These are phyloP conservation scores for Phytophthora pisi DNA, from an alignment of 352 stramenopile genomes.

Conservation along the genomic window DNA sequence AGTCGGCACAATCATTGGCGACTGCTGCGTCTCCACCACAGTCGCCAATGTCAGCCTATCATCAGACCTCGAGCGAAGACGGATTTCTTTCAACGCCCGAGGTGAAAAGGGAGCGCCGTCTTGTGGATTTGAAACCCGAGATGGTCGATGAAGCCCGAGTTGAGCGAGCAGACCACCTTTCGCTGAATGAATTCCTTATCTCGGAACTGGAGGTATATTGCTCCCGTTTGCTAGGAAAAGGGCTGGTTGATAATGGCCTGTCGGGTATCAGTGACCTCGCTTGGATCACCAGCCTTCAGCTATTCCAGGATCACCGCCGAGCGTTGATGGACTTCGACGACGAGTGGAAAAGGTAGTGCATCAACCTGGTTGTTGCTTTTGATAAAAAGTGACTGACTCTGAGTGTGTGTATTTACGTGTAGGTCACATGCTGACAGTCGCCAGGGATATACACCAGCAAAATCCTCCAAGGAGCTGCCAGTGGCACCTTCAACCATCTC, in stretches of 20 bases:
- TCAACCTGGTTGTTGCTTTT: background rate
- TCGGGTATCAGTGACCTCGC: slow-evolving; percentile 35
- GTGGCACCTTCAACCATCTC: slow-evolving; percentile 7
- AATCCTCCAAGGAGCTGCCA: slow-evolving; percentile 1
- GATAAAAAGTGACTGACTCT: background rate
- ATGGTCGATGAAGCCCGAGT: slow-evolving; percentile 20
- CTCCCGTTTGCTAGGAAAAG: slow-evolving; percentile 32
- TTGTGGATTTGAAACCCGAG: slow-evolving; percentile 23
- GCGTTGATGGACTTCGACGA: slow-evolving; percentile 61
- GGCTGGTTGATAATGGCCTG: background rate
- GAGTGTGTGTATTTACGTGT: slow-evolving; percentile 1
- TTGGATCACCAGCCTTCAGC: slow-evolving; percentile 46
- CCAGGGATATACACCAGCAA: slow-evolving; percentile 11
- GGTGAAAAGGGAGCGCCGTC: slow-evolving; percentile 13
- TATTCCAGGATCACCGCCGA: slow-evolving; percentile 55
- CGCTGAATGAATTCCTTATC: slow-evolving; percentile 59
- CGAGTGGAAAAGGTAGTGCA: slow-evolving; percentile 49
- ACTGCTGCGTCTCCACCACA: slow-evolving; percentile 24
- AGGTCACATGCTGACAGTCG: slow-evolving; percentile 36
- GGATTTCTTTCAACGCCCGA: slow-evolving; percentile 29
- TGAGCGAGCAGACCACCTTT: slow-evolving; percentile 39
- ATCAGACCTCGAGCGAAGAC: slow-evolving; percentile 32
- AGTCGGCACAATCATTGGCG: slow-evolving; percentile 12
- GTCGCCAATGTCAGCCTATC: slow-evolving; percentile 27
- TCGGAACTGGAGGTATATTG: slow-evolving; percentile 56